phyloP scores from a whole-genome alignment of 208 protist genomes.

The Leishmania aethiopica region DNA sequence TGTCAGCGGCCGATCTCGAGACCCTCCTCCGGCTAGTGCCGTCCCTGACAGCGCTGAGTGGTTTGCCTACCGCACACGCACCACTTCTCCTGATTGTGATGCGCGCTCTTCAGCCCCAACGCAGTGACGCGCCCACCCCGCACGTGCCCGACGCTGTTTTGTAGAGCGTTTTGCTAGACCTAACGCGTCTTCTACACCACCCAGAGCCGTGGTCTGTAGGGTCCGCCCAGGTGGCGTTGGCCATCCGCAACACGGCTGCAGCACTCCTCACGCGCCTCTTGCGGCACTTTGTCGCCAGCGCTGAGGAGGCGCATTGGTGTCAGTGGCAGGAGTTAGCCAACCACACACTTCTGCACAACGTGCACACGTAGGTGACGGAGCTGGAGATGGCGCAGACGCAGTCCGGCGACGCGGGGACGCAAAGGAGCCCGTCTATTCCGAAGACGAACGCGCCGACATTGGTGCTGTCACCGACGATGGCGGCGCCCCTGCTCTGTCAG shows the following conservation, averaged over 20 bases:
- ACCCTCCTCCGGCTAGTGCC: conserved; percentile 30
- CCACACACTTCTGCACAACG: conserved; percentile 20
- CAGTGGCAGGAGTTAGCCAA: conserved; percentile 24
- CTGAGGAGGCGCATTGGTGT: conserved; percentile 30
- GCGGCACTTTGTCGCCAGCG: conserved; percentile 10
- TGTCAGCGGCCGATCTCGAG: conserved; percentile 17
- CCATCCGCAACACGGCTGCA: conserved; percentile 18
- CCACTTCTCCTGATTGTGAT: conserved; percentile 16
- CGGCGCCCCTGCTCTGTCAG: conserved; percentile 7
- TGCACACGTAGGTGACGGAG: conserved; percentile 22
- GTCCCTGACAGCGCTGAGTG: conserved; percentile 29
- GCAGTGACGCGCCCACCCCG: background rate
- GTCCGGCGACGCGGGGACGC: background rate
- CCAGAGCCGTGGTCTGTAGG: conserved; percentile 29
- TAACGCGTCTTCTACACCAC: conserved; percentile 22
- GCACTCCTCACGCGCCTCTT: conserved; percentile 19
- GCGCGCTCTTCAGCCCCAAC: conserved; percentile 11
- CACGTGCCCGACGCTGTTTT: background rate
- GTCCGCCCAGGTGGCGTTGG: background rate
- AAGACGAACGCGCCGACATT: background rate
- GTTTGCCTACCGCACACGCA: conserved; percentile 7
- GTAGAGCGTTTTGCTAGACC: conserved; percentile 3
- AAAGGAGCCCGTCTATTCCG: background rate
- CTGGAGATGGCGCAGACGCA: conserved; percentile 16
- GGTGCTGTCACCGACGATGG: background rate